These are phyloP conservation scores for Earliella scabrosa DNA, from an alignment of 1,284 basidiomycete genomes.

Conservation along the genomic window DNA sequence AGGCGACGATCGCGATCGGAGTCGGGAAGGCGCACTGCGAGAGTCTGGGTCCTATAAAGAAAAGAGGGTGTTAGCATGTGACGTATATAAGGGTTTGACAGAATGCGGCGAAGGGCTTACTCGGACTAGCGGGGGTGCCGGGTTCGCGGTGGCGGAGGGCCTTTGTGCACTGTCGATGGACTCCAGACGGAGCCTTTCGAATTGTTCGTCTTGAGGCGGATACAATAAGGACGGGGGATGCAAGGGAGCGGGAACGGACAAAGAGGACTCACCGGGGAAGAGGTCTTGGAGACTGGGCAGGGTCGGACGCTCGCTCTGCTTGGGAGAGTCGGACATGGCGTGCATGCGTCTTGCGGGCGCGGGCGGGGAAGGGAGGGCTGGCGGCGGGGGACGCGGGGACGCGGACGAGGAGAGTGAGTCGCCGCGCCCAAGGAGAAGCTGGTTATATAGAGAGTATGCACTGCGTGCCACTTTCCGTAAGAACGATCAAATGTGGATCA, in stretches of 20 bases:
- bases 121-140: not conserved
- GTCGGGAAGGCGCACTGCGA: too few relatives aligned
- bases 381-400: not conserved
- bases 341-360: not conserved
- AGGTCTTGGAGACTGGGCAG: constrained; percentile 19
- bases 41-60: too few relatives aligned
- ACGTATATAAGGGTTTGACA: not conserved
- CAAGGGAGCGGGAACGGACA: not conserved
- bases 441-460: constrained; percentile 20
- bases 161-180: not conserved
- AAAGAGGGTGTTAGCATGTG: not conserved
- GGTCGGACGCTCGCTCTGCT: constrained; percentile 4
- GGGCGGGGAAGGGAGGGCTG: not conserved
- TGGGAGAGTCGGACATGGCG: constrained; percentile 4
- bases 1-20: not conserved
- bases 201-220: constrained; percentile 2
- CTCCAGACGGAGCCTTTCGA: constrained; percentile 4
- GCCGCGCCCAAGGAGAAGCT: constrained; percentile 5
- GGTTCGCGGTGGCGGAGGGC: not conserved
- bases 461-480: constrained; percentile 20
- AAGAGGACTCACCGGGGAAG: constrained; percentile 12
- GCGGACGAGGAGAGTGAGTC: constrained; percentile 2
- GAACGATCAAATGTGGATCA: constrained; percentile 22
- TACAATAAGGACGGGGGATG: not conserved
- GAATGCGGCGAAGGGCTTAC: not conserved